phyloP scores from a whole-genome alignment of 2,329 filamentous ascomycete genomes.

The Paracoccidioides brasiliensis region DNA sequence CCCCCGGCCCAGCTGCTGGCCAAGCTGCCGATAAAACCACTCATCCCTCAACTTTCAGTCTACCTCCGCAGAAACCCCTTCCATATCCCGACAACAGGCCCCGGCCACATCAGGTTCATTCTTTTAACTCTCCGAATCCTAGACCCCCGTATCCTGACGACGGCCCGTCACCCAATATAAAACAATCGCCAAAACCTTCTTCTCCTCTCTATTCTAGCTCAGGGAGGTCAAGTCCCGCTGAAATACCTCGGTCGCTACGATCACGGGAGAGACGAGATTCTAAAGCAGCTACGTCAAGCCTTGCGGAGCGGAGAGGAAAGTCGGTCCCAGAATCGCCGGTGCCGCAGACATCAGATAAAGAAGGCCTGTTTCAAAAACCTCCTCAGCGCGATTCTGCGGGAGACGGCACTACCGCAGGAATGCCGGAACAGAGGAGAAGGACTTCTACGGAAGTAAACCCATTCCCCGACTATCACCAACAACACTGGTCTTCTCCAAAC shows the following conservation, averaged over 20 bases:
- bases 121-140: constrained; percentile 19
- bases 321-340: constrained; percentile 63
- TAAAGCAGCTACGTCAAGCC: constrained; percentile 40
- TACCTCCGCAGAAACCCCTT: constrained; percentile 49
- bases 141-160: constrained; percentile 24
- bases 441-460: constrained; percentile 21
- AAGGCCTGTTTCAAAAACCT: constrained; percentile 63
- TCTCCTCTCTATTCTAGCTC: constrained; percentile 20
- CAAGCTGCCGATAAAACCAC: constrained; percentile 24
- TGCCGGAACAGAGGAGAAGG: constrained; percentile 10
- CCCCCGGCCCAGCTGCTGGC: constrained; percentile 31
- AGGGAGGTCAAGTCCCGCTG: constrained; percentile 19
- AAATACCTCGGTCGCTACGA: constrained; percentile 30
- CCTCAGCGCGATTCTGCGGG: constrained; percentile 32
- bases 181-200: constrained; percentile 11
- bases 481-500: constrained; percentile 47
- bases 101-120: constrained; percentile 25
- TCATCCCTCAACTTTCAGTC: constrained; percentile 45
- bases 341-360: constrained; percentile 59
- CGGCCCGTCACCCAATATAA: constrained; percentile 15
- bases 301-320: constrained; percentile 64
- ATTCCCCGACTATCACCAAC: constrained; percentile 44
- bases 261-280: constrained; percentile 40
- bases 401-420: constrained; percentile 14
- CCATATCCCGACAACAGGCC: constrained; percentile 59